Conservation (phyloP, 495 filamentous ascomycete species). For the Tuber indicum region DNA sequence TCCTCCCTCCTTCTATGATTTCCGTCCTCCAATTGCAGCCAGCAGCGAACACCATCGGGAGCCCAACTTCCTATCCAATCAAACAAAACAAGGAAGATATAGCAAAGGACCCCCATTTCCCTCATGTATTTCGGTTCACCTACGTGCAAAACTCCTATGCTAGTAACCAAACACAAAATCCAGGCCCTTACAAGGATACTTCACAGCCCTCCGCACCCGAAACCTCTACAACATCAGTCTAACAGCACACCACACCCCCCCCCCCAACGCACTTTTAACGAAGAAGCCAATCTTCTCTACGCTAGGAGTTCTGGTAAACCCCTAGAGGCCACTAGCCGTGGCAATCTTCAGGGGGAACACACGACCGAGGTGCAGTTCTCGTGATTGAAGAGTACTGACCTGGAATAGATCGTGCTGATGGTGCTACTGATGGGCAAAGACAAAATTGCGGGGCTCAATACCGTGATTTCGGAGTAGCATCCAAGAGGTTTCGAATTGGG, state of each 20-base stretch:
- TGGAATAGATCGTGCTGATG: conserved; percentile 43
- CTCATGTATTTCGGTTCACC: neutral
- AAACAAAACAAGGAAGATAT: conserved; percentile 11
- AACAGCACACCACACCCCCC: conserved; percentile 45
- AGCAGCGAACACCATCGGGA: neutral
- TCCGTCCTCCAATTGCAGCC: neutral
- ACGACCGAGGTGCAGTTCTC: conserved; percentile 44
- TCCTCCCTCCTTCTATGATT: too few relatives aligned
- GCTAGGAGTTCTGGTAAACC: conserved; percentile 43
- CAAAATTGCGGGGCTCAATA: conserved; percentile 40
- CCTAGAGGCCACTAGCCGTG: conserved; percentile 46
- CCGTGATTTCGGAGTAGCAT: conserved; percentile 44
- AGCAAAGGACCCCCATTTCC: conserved; percentile 19
- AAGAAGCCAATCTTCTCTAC: conserved; percentile 44
- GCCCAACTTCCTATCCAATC: neutral
- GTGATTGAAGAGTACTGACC: conserved; percentile 46
- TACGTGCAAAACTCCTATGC: neutral
- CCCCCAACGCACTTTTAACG: conserved; percentile 37
- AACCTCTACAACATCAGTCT: conserved; percentile 47
- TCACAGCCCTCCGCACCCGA: conserved; percentile 45
- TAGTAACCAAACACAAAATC: neutral
- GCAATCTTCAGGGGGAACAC: conserved; percentile 46
- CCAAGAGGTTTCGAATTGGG: conserved; percentile 42
- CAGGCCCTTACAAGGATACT: conserved; percentile 47
- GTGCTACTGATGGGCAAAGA: conserved; percentile 33